Base-by-base conservation (phyloP, 306 rosid species). In the Casuarina glauca region DNA sequence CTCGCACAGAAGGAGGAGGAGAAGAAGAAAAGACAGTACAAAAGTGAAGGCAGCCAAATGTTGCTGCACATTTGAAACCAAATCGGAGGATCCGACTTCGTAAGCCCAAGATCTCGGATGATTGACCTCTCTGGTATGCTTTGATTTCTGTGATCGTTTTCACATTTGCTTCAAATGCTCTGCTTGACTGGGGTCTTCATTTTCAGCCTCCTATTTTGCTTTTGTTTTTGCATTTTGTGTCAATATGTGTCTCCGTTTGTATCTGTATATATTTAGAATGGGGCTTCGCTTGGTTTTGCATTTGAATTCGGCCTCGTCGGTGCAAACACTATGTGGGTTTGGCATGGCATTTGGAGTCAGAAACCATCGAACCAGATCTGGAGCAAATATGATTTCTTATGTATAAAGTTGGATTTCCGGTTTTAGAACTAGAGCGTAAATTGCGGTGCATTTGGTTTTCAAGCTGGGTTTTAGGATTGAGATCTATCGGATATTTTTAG, bases 281-380 rank as follows among this genome's bases (percentile, higher is more conserved):
- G 80, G 64, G 78, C 57, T 81, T 52, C 62, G 85, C 72, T 64
- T 73, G 48, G 1, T 44, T 44, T 44, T 74, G 69, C 81, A 76
- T 80, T 80, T 86, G 88, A 88, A 86, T 84, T 84, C 84, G 85
- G 80, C 81, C 78, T 82, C 70, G 3, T 76, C 69, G 74, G 81
- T 83, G 60, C 16, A 71, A 60, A 69, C 80, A 62, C 69, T 77
- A 16, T 84, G 41, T 58, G 81, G 82, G 88, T 75, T 76, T 82
- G 69, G 83, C 69, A 70, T 82, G 43, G 79, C 77, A 36, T 69
- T 82, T 84, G 83, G 82, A 73, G 81, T 83, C 60, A 77, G 76
- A 67, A 79, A 83, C 79, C 80, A 53, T 52, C 80, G 74, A 90
- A 77, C 84, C 97, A 88, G 99, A 96, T 96, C 99, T 91, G 79